Base-by-base conservation (phyloP, 1,284 basidiomycete genomes). In the Trametes sp. region DNA sequence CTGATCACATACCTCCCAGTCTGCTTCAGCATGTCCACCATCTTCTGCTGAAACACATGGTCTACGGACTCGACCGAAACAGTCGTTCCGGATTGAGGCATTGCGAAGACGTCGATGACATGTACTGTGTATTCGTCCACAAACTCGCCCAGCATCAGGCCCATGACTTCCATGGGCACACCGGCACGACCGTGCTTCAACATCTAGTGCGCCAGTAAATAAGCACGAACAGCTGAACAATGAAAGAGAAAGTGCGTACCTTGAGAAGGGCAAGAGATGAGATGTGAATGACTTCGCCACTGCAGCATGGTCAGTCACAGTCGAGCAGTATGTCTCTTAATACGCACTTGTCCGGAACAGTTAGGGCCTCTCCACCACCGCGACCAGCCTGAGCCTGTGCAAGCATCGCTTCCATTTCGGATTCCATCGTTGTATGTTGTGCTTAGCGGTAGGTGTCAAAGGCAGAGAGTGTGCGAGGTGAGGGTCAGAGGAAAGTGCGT, bases 141-240 rank as follows among this genome's bases (percentile, higher is more conserved):
- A 70, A 99, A 99, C 76, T 98, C 96, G 28, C 98, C 98, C 29
- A 99, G 85, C 94, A 99, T 97, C 61, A 99, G 87, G 69, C 98
- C 98, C 98, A 99, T 99, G 72, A 99, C 98, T 80, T 99, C 98
- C 94, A 99, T 98, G 13, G 98, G 98, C 38, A 99, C 98, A 70
- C 98, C 98, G 31, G 98, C 97, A 58, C 98, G 90, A 21, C 98
- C 98, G 75, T 99, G 98, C 80, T 99, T 99, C 69, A 99, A 84
- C 98, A 99, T 99, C 95, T 98, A 29, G 2, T 23, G 23, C n/a
- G 24, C 36, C 28, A 23, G 35, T 45, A 2, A 21, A 21, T 31
- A 14, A 49, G 14, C 29, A 45, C 26, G 38, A 16, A 31, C 13
- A 62, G n/a, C n/a, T 44, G 55, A n/a, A 33, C n/a, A 24, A 24